These are phyloP conservation scores for Calophaca sinica DNA, from an alignment of 306 rosid species.

Conservation along the genomic window DNA sequence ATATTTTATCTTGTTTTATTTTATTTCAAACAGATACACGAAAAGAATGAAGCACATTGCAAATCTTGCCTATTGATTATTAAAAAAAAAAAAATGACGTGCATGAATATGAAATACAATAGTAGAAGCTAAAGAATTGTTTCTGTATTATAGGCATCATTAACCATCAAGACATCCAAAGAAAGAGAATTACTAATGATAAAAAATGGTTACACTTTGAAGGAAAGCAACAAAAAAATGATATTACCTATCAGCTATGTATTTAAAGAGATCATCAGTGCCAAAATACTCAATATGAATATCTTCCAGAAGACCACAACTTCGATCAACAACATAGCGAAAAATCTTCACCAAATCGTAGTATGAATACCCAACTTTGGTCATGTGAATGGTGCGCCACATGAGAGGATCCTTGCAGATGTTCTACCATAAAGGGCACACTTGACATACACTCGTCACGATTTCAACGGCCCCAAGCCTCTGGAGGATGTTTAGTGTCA, in stretches of 20 bases:
- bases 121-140: too few species aligned
- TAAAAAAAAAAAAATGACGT: too few species aligned
- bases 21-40: too few species aligned
- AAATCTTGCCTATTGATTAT: too few species aligned
- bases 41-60: too few species aligned
- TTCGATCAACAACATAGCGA: neutral
- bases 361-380: neutral
- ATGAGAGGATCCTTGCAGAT: slow-evolving; percentile 59
- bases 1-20: too few species aligned
- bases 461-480: slow-evolving; percentile 46
- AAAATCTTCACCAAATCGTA: slow-evolving; percentile 43
- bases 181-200: too few species aligned
- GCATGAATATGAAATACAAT: too few species aligned
- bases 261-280: slow-evolving; percentile 22
- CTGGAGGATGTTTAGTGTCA: slow-evolving; percentile 46
- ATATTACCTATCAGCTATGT: neutral
- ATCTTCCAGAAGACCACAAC: slow-evolving; percentile 16
- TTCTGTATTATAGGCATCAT: too few species aligned
- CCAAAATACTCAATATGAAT: slow-evolving; percentile 33
- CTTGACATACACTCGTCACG: slow-evolving; percentile 44
- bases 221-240: too few species aligned
- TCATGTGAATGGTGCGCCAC: slow-evolving; percentile 64
- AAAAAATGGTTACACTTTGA: too few species aligned
- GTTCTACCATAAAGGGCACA: slow-evolving; percentile 54
- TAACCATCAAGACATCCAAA: too few species aligned